phyloP scores from a whole-genome alignment of 2,329 filamentous ascomycete genomes.

The Neonectria sp. region DNA sequence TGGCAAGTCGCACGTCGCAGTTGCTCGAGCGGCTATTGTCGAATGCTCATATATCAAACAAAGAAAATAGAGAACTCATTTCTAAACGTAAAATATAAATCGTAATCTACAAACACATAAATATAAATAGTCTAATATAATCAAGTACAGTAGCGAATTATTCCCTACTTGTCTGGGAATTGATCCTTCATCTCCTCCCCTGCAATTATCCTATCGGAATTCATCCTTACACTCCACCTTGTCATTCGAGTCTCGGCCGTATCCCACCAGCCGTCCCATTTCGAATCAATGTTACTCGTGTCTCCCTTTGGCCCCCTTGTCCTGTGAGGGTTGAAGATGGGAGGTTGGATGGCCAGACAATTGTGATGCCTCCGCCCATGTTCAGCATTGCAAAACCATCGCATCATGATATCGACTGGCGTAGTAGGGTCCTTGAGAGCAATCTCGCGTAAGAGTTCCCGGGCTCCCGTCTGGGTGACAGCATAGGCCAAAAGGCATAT shows the following conservation, averaged over 20 bases:
- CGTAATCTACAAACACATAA: no score
- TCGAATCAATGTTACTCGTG: conserved; percentile 57
- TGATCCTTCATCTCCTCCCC: conserved; percentile 3
- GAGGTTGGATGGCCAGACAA: conserved; percentile 59
- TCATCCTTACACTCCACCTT: conserved; percentile 58
- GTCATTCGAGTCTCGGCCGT: conserved; percentile 53
- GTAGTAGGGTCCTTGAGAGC: conserved; percentile 57
- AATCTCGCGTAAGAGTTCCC: conserved; percentile 59
- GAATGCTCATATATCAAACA: no score
- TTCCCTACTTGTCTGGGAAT: background rate
- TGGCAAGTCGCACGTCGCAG: no score
- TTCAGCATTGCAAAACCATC: conserved; percentile 61
- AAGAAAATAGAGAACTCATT: no score
- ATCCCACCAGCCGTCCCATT: conserved; percentile 45
- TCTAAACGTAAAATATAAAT: no score
- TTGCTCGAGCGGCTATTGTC: no score
- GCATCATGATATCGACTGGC: conserved; percentile 61
- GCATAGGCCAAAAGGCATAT: conserved; percentile 62
- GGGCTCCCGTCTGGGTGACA: conserved; percentile 60
- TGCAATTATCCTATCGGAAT: conserved; percentile 54
- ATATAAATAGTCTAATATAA: no score
- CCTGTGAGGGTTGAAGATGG: conserved; percentile 63
- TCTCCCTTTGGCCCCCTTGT: conserved; percentile 53
- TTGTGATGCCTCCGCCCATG: conserved; percentile 53
- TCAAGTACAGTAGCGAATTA: background rate